A percentile compares a stretch with the other conserved stretches of the same genome.
phyloP scores from a whole-genome alignment of 2,329 filamentous ascomycete species.

The Trichoderma sp. region DNA sequence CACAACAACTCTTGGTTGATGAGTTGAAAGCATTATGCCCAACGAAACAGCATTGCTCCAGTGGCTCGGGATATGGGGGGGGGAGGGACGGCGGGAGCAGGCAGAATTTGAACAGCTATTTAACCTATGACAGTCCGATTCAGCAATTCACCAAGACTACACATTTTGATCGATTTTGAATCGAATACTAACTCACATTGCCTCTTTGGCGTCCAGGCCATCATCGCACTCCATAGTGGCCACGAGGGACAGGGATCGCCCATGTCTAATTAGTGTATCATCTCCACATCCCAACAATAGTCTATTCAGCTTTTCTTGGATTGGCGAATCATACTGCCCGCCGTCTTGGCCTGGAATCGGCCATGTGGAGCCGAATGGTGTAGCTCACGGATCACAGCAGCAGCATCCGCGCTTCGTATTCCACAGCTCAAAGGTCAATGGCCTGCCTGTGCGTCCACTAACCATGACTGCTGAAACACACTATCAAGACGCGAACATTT shows the following conservation, averaged over 20 bases:
- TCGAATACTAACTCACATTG: background rate
- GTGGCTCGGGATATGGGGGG: background rate
- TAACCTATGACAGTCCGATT: background rate
- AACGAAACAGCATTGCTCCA: background rate
- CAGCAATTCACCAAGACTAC: too few relatives aligned
- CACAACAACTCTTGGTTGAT: background rate
- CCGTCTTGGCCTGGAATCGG: background rate
- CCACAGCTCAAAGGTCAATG: background rate
- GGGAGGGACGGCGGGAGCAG: background rate
- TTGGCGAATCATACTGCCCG: background rate
- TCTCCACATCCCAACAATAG: slow-evolving; percentile 7
- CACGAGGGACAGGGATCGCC: slow-evolving; percentile 10
- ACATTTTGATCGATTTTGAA: background rate
- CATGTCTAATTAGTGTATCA: background rate
- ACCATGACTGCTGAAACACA: slow-evolving; percentile 1
- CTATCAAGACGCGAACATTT: slow-evolving; percentile 7
- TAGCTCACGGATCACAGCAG: background rate
- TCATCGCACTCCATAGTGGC: background rate
- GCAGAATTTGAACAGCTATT: background rate
- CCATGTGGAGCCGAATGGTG: background rate
- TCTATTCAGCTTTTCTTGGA: slow-evolving; percentile 5
- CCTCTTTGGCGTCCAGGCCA: background rate
- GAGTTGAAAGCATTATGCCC: slow-evolving; percentile 4
- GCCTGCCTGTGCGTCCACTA: slow-evolving; percentile 2
- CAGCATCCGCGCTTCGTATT: background rate